Evolutionary conservation across 257 asterid genomes (phyloP).

Genomic region (Salvia rosmarinus): DNA sequence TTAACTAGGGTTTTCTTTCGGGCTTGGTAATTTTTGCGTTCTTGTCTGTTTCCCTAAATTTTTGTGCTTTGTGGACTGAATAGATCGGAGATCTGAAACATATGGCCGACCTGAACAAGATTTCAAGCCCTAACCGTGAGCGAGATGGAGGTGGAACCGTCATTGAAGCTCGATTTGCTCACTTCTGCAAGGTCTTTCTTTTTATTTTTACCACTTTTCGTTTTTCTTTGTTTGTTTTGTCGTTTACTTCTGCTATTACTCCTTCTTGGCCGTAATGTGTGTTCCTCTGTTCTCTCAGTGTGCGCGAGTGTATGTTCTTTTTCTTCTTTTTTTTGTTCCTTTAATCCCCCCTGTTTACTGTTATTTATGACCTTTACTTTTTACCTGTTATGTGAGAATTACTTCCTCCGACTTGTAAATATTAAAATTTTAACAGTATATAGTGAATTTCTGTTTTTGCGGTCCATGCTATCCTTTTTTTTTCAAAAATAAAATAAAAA

Average conservation of each 20-base stretch:
- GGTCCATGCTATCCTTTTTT: neutral
- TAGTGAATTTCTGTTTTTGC: neutral
- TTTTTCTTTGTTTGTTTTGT: neutral
- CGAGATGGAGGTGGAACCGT: slow-evolving; percentile 47
- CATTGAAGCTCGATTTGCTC: slow-evolving; percentile 65
- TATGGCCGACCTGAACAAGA: slow-evolving; percentile 52
- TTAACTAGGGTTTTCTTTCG: slow-evolving; percentile 40
- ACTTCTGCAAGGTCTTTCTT: slow-evolving; percentile 69
- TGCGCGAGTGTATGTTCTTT: neutral
- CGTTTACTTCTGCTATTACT: slow-evolving; percentile 1
- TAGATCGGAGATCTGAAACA: slow-evolving; percentile 54
- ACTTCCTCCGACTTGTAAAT: slow-evolving; percentile 2
- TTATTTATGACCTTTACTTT: slow-evolving; percentile 12
- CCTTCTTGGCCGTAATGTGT: neutral
- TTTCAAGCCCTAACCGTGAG: slow-evolving; percentile 40
- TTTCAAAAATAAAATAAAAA: neutral
- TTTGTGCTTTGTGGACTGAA: slow-evolving; percentile 24
- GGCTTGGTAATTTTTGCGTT: neutral
- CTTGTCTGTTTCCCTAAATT: slow-evolving; percentile 9
- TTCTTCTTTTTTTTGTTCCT: neutral
- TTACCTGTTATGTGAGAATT: slow-evolving; percentile 18
- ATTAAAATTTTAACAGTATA: slow-evolving; percentile 6
- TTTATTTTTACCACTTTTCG: neutral
- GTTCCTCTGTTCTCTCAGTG: neutral
- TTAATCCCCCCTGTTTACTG: neutral